phyloP scores from a whole-genome alignment of 768 basidiomycete genomes.

The Xerocomellus chrysenteron region DNA sequence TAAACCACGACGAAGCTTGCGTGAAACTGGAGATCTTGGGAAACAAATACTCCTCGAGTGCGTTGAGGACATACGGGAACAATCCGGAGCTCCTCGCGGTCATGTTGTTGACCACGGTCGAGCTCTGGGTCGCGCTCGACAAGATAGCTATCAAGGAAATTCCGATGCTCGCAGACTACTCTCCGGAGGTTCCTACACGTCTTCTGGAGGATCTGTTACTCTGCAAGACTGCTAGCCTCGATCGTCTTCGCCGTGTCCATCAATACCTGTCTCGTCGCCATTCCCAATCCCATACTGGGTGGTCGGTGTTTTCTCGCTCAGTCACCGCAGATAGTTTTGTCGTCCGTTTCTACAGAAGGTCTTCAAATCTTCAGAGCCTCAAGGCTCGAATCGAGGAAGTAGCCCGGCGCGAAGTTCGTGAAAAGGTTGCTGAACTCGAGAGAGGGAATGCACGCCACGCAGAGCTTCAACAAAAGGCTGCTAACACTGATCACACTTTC shows the following conservation, averaged over 20 bases:
- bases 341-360: slow-evolving; percentile 34
- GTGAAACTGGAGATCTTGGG: slow-evolving; percentile 22
- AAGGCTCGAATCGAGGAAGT: slow-evolving; percentile 29
- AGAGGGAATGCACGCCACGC: background rate
- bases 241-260: slow-evolving; percentile 18
- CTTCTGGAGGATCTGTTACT: slow-evolving; percentile 23
- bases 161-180: slow-evolving; percentile 22
- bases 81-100: slow-evolving; percentile 32
- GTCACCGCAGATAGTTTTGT: slow-evolving; percentile 26
- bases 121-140: no score
- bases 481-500: no score
- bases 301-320: slow-evolving; percentile 36
- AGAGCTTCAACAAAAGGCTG: no score
- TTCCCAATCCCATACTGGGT: slow-evolving; percentile 16
- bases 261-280: no score
- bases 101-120: no score
- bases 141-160: no score
- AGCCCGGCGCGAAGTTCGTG: slow-evolving; percentile 19
- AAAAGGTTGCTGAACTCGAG: slow-evolving; percentile 30
- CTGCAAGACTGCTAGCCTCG: slow-evolving; percentile 20
- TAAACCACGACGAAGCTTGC: background rate
- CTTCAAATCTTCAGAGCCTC: slow-evolving; percentile 23
- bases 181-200: slow-evolving; percentile 30
- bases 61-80: slow-evolving; percentile 25
- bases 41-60: slow-evolving; percentile 24